Evolutionary conservation across 2,329 filamentous ascomycete species (phyloP).

Genomic region (Aureobasidium sp.): DNA sequence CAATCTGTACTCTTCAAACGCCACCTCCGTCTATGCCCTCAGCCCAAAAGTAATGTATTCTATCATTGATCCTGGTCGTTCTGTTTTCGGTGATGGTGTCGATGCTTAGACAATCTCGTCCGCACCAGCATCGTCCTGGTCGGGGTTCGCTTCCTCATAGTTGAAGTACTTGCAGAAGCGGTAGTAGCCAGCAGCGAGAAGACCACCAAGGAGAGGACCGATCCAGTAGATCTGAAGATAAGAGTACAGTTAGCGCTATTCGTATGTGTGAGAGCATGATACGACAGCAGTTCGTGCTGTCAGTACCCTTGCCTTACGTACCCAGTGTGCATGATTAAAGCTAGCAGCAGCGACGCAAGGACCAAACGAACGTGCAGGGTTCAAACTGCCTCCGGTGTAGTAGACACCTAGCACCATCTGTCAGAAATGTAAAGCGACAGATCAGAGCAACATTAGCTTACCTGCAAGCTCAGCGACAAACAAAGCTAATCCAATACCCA

Average conservation of each 20-base stretch:
- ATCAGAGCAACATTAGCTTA: not conserved
- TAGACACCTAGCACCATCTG: conserved; percentile 19
- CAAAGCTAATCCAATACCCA: conserved; percentile 21
- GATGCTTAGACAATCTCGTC: not conserved
- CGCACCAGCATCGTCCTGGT: conserved; percentile 20
- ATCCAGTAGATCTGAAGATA: conserved; percentile 22
- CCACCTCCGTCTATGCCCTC: not conserved
- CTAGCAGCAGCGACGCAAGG: conserved; percentile 23
- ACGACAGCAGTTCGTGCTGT: not conserved
- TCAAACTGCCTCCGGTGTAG: conserved; percentile 28
- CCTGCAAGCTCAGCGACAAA: conserved; percentile 22
- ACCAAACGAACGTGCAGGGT: conserved; percentile 28
- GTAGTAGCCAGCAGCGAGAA: conserved; percentile 21
- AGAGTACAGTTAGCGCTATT: not conserved
- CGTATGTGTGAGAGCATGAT: too few relatives aligned
- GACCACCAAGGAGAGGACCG: conserved; percentile 20
- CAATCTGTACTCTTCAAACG: not conserved
- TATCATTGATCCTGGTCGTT: not conserved
- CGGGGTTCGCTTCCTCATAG: conserved; percentile 25
- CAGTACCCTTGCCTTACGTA: not conserved
- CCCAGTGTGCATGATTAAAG: conserved; percentile 25
- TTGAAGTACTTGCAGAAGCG: conserved; percentile 23
- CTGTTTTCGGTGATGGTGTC: too few relatives aligned
- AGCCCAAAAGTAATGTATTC: not conserved
- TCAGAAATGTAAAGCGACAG: not conserved